Evolutionary conservation across 1,284 basidiomycete genomes (phyloP), one percentile per base, ranked within the genome.

Genomic region (Trichosporon sp.): DNA sequence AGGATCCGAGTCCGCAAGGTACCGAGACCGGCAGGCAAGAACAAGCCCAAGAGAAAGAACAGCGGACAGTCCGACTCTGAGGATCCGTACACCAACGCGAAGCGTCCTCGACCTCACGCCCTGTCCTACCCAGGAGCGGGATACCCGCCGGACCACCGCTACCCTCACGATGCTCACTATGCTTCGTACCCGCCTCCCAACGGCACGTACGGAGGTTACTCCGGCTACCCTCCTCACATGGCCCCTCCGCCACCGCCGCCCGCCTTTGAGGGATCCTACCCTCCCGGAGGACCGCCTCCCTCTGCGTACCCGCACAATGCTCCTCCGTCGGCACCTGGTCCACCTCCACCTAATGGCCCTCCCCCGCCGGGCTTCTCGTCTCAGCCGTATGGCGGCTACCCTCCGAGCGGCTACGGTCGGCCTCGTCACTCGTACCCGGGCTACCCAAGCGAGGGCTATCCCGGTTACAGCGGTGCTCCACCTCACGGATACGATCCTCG

Each of bases 1-100:
- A 94, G 95, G 80, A 93, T 95, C 57, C 87, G 92, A 27, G 93
- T 95, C 40, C 86, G 92, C 49, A 93, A 92, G 77, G 91, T 93
- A 69, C 91, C 65, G 4, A 58, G 65, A 2, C 65, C 61, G 56
- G 61, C 64, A 11, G 63, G 63, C 19, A 61, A 60, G 32, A 64
- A 60, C 64, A 69, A 64, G 52, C 60, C 65, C 21, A 69, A 66
- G 61, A 63, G 66, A 19, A 68, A 65, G 63, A 68, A 62, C 61
- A 59, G 59, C 13, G 64, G 54, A 1, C 52, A 57, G 49, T 68
- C 66, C 1, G 66, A 68, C n/a, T 64, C 65, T 19, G 66, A 68
- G 9, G 66, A 68, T 49, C 57, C 59, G 4, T 65, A 63, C 44
- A 19, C 19, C 23, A 66, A 66, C 58, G 36, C 40, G 31, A 62